Conservation (phyloP, 208 protist genomes). For the Crithidia brevicula region DNA sequence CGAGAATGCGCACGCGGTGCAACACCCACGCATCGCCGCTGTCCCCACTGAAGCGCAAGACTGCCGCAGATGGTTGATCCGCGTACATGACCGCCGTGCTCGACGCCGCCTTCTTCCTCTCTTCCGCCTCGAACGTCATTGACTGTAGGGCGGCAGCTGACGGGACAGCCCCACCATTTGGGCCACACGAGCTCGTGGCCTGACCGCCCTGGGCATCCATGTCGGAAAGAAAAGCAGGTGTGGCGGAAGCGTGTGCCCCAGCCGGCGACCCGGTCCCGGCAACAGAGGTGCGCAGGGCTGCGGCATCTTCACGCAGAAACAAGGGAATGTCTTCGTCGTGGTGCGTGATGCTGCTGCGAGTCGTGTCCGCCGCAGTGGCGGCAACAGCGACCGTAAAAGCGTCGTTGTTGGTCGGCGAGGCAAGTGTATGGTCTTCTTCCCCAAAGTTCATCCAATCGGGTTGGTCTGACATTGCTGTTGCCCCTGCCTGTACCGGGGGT, state of each 20-base stretch:
- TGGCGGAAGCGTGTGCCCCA: neutral
- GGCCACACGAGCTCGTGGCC: too few species aligned
- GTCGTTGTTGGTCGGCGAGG: neutral
- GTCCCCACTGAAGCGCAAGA: constrained; percentile 33
- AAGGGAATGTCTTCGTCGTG: constrained; percentile 12
- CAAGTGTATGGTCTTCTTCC: constrained; percentile 6
- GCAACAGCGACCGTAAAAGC: constrained; percentile 9
- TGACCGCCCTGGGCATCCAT: too few species aligned
- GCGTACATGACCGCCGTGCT: constrained; percentile 25
- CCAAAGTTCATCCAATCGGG: constrained; percentile 49
- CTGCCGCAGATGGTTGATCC: constrained; percentile 32
- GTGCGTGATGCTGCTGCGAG: neutral
- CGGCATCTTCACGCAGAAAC: constrained; percentile 26
- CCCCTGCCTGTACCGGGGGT: too few species aligned
- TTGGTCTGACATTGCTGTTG: constrained; percentile 14
- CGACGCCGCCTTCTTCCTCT: too few species aligned
- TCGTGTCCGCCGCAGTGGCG: neutral
- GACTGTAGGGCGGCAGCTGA: too few species aligned
- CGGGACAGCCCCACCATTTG: too few species aligned
- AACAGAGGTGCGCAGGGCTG: too few species aligned
- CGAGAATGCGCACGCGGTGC: constrained; percentile 63
- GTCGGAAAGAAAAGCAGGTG: constrained; percentile 14
- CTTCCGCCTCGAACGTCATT: too few species aligned
- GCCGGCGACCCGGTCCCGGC: neutral
- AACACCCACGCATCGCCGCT: constrained; percentile 40